A percentile compares a stretch with the other conserved stretches of the same genome.
Evolutionary conservation across 331 rosid genomes (phyloP).

Genomic region (Spiraea crenata): DNA sequence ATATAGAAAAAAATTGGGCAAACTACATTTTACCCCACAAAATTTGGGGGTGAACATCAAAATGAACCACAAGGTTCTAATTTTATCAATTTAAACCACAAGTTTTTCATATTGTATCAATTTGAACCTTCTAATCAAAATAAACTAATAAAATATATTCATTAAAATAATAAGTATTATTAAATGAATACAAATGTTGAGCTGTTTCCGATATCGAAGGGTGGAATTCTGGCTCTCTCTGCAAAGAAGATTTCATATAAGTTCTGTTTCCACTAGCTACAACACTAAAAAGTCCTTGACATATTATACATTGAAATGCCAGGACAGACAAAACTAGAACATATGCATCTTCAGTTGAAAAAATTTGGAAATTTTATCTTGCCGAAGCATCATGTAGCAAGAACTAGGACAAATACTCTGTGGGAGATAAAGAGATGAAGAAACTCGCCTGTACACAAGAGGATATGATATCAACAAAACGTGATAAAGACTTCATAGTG

Average conservation of each 20-base stretch:
- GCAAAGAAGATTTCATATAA: constrained; percentile 20
- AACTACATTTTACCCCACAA: no score
- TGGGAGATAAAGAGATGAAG: background rate
- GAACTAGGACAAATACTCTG: background rate
- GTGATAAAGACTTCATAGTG: constrained; percentile 75
- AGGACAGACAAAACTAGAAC: background rate
- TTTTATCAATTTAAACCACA: no score
- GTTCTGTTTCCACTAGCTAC: background rate
- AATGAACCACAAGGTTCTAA: no score
- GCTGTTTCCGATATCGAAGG: constrained; percentile 81
- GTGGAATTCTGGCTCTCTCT: constrained; percentile 91
- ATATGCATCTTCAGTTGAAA: background rate
- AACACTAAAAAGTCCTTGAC: background rate
- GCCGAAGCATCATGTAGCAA: background rate
- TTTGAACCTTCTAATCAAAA: no score
- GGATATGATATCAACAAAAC: constrained; percentile 76
- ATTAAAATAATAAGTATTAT: no score
- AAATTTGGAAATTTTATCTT: background rate
- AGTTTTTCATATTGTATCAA: no score
- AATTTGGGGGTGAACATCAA: no score
- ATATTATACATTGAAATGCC: background rate
- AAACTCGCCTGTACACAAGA: constrained; percentile 64
- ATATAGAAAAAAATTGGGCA: no score
- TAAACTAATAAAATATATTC: no score
- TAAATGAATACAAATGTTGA: no score